Conservation (phyloP, 306 rosid species). For the Acacia melanoxylon region DNA sequence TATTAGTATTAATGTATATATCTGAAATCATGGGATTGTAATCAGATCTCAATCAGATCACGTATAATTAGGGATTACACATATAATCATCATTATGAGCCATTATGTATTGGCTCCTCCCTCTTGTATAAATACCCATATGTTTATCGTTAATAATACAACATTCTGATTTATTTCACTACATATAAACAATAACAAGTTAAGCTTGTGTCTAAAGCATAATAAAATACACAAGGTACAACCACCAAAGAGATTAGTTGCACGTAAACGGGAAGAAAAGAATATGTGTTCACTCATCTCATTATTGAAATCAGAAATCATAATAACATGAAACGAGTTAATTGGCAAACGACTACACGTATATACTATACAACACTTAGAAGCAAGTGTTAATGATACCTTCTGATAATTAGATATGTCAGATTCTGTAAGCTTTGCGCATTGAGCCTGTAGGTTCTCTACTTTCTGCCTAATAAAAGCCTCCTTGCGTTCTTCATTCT, state of each 20-base stretch:
- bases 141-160: too few relatives aligned
- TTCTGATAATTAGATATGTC: constrained; percentile 57
- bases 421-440: constrained; percentile 50
- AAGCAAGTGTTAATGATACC: constrained; percentile 37
- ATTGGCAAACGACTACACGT: not conserved
- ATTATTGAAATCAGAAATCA: not conserved
- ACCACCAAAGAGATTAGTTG: not conserved
- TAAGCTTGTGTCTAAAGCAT: not conserved
- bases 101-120: too few relatives aligned
- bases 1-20: too few relatives aligned
- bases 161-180: too few relatives aligned
- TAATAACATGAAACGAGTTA: not conserved
- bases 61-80: too few relatives aligned
- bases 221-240: not conserved
- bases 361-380: not conserved
- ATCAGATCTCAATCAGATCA: too few relatives aligned
- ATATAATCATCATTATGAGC: too few relatives aligned
- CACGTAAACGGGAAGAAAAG: not conserved
- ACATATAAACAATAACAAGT: not conserved
- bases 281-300: not conserved
- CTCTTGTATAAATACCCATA: too few relatives aligned
- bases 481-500: constrained; percentile 90
- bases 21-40: too few relatives aligned
- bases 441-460: constrained; percentile 62
- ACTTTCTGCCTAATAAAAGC: constrained; percentile 67